Base-by-base conservation (phyloP, 352 stramenopile genomes). In the Globisporangium cederbergense region DNA sequence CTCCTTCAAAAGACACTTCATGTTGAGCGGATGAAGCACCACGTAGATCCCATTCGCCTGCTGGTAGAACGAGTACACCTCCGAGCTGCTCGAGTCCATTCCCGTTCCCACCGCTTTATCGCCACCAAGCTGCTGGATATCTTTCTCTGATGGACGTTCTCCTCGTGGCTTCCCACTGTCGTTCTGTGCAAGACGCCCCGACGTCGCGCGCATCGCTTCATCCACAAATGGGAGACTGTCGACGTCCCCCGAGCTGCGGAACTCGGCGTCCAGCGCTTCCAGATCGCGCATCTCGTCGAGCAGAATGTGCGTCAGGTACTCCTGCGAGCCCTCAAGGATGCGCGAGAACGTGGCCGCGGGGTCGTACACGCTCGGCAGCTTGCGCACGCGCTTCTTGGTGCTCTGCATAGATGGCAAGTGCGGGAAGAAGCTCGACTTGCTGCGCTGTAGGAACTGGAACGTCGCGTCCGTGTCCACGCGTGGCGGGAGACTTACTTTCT, bases 21-120 rank as follows among this genome's bases (percentile, higher is more conserved):
- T 93, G 61, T 91, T 96, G 30, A 97, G 73, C 16, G 90, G 85
- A 61, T 97, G 90, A 13, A 97, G 71, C 60, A 96, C 79, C n/a
- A 93, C 90, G 54, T 93, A 93, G 57, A 88, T 91, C 8, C 90
- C 90, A 60, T 96, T 84, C 11, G 72, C 64, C 20, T 93, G 85
- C 61, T 97, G 90, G 53, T 96, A 96, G 54, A 96, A 97, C 49
- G 77, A 90, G 54, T 94, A 97, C 61, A 75, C 62, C 36, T 47
- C 62, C 20, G 38, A 18, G 38, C 49, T 54, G 6, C 28, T 43
- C 22, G 28, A 43, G 20, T 46, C 25, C 25, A 28, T 28, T 28
- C 25, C 25, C 20, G 53, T 18, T 61, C 34, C 34, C 7, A 4
- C 10, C 38, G 10, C 38, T 45, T 45, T 53, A 34, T 10, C 67